Base-by-base conservation (phyloP, 2,329 filamentous ascomycete species). In the Monascus ruber region DNA sequence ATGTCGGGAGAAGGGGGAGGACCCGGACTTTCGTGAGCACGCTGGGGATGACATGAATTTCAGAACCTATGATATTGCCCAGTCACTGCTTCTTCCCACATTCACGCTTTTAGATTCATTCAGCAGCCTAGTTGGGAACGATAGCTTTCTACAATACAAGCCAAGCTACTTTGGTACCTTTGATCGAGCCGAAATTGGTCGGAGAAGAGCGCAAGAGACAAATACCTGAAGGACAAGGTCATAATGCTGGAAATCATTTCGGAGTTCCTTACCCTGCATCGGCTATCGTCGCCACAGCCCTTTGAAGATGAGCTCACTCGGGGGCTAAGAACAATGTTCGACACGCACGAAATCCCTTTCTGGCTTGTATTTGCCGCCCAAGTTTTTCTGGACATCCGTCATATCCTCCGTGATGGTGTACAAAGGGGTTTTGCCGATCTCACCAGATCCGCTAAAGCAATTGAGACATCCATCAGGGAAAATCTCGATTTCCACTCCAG, bases 171-270 rank as follows among this genome's bases (percentile, higher is more conserved):
- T 34, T 35, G 48, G 49, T 25, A 41, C 17, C 3, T 51, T 49
- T 25, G 41, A 53, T 35, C 40, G 35, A n/a, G 27, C 17, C 2
- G 31, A 2, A 41, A 51, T 34, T 40, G 51, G 39, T 35, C 24
- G 4, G 38, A 40, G 9, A 59, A 56, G 44, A 45, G 52, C 0
- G 52, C 54, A 4, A 28, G 37, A 2, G 33, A 60, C 27, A 66
- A 63, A 40, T 55, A 55, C 31, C 17, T 46, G 3, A 59, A 69
- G 26, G 63, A 70, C 42, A 48, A 51, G 8, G 43, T 53, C 4
- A 36, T 68, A 0, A 35, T 68, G 2, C 37, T 51, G 40, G 48
- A 62, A 3, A 49, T 59, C 29, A 53, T 66, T 6, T 47, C 54
- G 0, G 63, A 69, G 28, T 49, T 64, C 24, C 17, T n/a, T n/a